These are phyloP conservation scores for Herpetomonas samuelpessoai DNA, from an alignment of 208 protist genomes.

Conservation along the genomic window DNA sequence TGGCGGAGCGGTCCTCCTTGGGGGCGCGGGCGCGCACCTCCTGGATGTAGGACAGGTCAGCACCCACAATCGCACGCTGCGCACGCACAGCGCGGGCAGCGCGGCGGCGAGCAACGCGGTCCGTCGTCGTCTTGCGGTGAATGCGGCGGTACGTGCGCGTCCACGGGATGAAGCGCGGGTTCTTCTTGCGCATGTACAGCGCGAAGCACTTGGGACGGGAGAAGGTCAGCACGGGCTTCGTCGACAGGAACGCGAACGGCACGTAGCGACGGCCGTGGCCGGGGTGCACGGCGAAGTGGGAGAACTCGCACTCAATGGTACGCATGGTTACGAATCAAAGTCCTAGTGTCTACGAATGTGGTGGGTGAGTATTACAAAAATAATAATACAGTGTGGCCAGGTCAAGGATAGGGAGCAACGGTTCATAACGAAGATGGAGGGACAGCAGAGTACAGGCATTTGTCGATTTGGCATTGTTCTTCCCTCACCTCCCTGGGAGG, in stretches of 20 bases:
- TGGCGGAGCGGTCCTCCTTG: slow-evolving; percentile 86
- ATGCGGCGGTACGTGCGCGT: slow-evolving; percentile 93
- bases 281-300: slow-evolving; percentile 91
- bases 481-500: too few species aligned
- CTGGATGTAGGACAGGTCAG: slow-evolving; percentile 89
- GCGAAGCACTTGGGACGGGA: slow-evolving; percentile 86
- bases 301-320: slow-evolving; percentile 93
- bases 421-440: too few species aligned
- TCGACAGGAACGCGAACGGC: slow-evolving; percentile 92
- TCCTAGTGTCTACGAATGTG: too few species aligned
- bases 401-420: too few species aligned
- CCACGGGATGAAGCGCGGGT: slow-evolving; percentile 91
- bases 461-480: too few species aligned
- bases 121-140: slow-evolving; percentile 89
- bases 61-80: slow-evolving; percentile 83
- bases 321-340: too few species aligned
- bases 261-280: slow-evolving; percentile 93
- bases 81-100: slow-evolving; percentile 69
- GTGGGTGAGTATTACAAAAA: too few species aligned
- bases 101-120: slow-evolving; percentile 81
- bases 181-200: slow-evolving; percentile 95
- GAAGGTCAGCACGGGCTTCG: slow-evolving; percentile 94
- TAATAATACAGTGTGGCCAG: too few species aligned
- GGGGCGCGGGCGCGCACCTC: slow-evolving; percentile 68
- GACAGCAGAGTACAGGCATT: too few species aligned